Base-by-base conservation (phyloP, 2,329 filamentous ascomycete species). In the Fusarium sp. region DNA sequence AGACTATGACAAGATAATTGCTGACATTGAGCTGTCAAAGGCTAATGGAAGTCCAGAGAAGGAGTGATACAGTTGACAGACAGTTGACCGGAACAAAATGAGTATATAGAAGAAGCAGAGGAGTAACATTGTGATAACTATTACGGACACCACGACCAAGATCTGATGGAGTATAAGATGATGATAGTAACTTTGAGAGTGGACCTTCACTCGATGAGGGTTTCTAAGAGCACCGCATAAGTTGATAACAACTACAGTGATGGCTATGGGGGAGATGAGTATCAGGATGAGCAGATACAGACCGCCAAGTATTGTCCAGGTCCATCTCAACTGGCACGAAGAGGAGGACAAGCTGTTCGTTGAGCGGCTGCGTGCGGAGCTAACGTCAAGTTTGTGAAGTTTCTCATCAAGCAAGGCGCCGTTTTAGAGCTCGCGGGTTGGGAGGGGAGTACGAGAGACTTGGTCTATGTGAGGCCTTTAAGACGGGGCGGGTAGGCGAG, bases 91-190 rank as follows among this genome's bases (percentile, higher is more conserved):
- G 13, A 18, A 2, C 1, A 25, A 6, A 15, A 5, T 15, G 31
- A 33, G 7, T 33, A 33, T 14, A 1, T 18, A 6, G 20, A 25
- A 5, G 49, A 5, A 31, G 29, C 29, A 13, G 29, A 35, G 4
- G 5, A 20, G 17, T 5, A 15, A 17, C 8, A 35, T 6, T 3
- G 10, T 1, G 3, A 35, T 14, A 14, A 20, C 0, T 11, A 33
- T 3, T 41, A 35, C 0, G 17, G 21, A 1, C 1, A 46, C 1
- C 1, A 46, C 1, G 10, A 25, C 0, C 4, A 25, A 25, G 20
- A 23, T 1, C 10, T 45, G 0, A 20, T 20, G 11, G 20, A 45
- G 5, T 17, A 52, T 0, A 8, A 25, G 27, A 45, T 0, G 27
- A 45, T 17, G 29, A 6, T 0, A 6, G 27, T 4, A 39, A 25